Evolutionary conservation across 306 rosid genomes (phyloP).

Genomic region (Clitoria ternatea): DNA sequence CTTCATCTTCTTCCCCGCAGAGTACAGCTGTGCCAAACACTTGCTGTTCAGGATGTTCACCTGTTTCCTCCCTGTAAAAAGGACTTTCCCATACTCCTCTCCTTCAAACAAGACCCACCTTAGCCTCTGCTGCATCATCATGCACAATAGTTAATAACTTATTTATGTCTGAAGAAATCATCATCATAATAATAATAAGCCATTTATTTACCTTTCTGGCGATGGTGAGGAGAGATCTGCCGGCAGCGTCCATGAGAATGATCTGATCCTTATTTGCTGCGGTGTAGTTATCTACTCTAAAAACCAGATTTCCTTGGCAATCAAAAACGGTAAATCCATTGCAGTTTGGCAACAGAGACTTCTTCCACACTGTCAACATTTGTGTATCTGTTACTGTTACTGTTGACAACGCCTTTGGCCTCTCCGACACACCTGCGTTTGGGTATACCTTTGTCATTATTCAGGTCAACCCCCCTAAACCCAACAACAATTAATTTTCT

Average conservation of each 20-base stretch:
- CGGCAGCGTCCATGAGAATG: slow-evolving; percentile 79
- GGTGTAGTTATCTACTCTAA: slow-evolving; percentile 62
- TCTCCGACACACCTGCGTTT: slow-evolving; percentile 20
- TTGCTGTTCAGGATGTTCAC: slow-evolving; percentile 39
- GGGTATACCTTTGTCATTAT: slow-evolving; percentile 70
- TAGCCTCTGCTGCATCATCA: slow-evolving; percentile 40
- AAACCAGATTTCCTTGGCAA: slow-evolving; percentile 49
- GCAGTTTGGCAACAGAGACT: slow-evolving; percentile 64
- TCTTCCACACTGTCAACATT: slow-evolving; percentile 71
- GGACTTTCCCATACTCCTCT: slow-evolving; percentile 38
- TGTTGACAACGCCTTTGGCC: not conserved
- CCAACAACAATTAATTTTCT: not conserved
- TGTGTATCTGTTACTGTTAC: not conserved
- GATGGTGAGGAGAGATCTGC: slow-evolving; percentile 67
- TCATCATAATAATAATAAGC: too few relatives aligned
- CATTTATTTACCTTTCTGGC: slow-evolving; percentile 43
- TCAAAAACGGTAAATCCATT: slow-evolving; percentile 77
- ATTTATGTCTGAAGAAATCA: too few relatives aligned
- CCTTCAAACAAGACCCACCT: slow-evolving; percentile 72
- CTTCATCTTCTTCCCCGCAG: slow-evolving; percentile 1
- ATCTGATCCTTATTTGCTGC: slow-evolving; percentile 45
- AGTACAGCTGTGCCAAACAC: slow-evolving; percentile 47
- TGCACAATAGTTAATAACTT: too few relatives aligned
- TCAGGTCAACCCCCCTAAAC: not conserved
- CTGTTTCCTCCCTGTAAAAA: slow-evolving; percentile 42